Conservation (phyloP, 306 rosid genomes). For the Trichosanthes truncata region DNA sequence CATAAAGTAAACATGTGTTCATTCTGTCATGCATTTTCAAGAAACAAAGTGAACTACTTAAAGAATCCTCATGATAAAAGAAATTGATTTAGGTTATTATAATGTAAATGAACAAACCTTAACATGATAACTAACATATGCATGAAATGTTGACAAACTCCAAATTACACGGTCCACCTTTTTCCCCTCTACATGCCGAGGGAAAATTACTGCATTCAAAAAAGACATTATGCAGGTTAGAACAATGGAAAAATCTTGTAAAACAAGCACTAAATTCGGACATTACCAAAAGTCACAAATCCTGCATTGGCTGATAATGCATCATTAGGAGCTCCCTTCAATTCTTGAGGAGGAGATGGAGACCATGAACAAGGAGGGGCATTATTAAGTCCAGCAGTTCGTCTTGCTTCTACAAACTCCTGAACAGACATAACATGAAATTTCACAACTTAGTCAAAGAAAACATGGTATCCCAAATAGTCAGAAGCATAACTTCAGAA, state of each 20-base stretch:
- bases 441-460: conserved; percentile 13
- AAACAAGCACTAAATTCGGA: conserved; percentile 14
- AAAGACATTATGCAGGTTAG: conserved; percentile 13
- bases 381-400: conserved; percentile 69
- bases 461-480: not conserved
- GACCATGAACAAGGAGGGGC: conserved; percentile 93
- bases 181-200: conserved; percentile 86
- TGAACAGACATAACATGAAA: conserved; percentile 20
- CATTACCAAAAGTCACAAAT: conserved; percentile 84
- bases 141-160: conserved; percentile 88
- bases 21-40: not conserved
- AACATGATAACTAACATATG: conserved; percentile 95
- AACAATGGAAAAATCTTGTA: conserved; percentile 8
- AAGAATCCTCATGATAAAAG: not conserved
- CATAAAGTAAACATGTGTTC: not conserved
- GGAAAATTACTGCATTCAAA: conserved; percentile 68
- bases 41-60: not conserved
- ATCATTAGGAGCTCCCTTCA: conserved; percentile 59
- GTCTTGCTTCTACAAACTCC: conserved; percentile 98
- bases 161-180: conserved; percentile 84
- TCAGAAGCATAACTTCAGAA: not conserved
- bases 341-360: conserved; percentile 60
- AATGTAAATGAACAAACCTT: conserved; percentile 42
- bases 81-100: conserved; percentile 12
- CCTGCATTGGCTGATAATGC: conserved; percentile 88